Evolutionary conservation across 2,329 filamentous ascomycete species (phyloP), one percentile per base, ranked within the genome.

Genomic region (Aspergillus fructus): DNA sequence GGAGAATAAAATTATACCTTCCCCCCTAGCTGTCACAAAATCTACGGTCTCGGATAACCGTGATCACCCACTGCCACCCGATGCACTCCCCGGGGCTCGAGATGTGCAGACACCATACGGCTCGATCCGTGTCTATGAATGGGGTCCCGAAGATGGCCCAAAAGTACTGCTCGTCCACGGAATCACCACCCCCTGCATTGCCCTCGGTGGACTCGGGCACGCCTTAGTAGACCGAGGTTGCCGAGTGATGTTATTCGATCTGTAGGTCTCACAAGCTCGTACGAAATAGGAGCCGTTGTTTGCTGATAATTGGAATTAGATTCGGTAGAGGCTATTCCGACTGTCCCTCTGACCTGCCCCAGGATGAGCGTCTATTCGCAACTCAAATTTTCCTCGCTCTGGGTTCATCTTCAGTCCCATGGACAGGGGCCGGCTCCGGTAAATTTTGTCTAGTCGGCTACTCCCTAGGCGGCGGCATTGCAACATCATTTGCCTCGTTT

Each of bases 121-220:
- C 15, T 84, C 77, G 4, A 83, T 90, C 60, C 79, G 87, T 46
- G 86, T 90, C 3, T 93, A 91, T 69, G 91, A 96, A 78, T 94
- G 88, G 83, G 91, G 91, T 0, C 89, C 89, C 0, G 81, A 85
- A 58, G 76, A 82, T 37, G 90, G 90, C 1, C 81, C 85, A 27
- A 91, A 87, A 67, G 85, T 93, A 1, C 76, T 96, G 13, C 76
- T 96, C 24, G 75, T 96, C 15, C 91, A 93, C 71, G 91, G 91
- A 5, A 93, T 94, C 66, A 89, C 86, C 49, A 94, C 90, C 5
- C 91, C 91, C 0, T 87, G 86, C 60, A 78, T 93, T 48, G 82
- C 89, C 0, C 75, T 93, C 17, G 86, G 85, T 2, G 81, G 83
- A 42, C 71, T 94, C 37, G 89, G 88, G 13, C 79, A 85, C 68